Base-by-base conservation (phyloP, 106 monocot species). In the Triglochin maritima region DNA sequence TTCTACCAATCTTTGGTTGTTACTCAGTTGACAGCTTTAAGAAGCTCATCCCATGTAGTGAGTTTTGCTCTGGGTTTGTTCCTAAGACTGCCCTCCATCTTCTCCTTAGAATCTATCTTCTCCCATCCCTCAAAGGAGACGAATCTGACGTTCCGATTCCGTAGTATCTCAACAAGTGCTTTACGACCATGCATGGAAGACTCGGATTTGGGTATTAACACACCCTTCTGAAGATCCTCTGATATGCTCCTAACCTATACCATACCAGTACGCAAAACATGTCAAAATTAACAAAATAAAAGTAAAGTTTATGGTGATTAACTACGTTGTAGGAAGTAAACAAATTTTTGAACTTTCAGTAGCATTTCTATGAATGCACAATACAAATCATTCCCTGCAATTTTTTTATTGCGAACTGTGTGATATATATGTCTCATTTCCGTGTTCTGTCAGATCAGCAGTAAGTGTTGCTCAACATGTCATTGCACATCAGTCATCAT, bases 21-120 rank as follows among this genome's bases (percentile, higher is more conserved):
- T 29, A 29, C 29, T 29, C 29, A 29, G 53, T 74, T 79, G 16
- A 86, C 77, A 67, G 63, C 73, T 41, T 49, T 62, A n/a, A 89
- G 67, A 9, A 98, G 79, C 46, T 88, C 86, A 50, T 84, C 64
- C 98, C 86, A 84, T 16, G 82, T 55, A 15, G 80, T 80, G 8
- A 98, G 70, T 70, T 98, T 98, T 53, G 81, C 79, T 80, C 98
- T 98, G 17, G 88, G 88, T 64, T 83, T 92, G 71, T 80, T 83
- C 68, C 61, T 81, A 59, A 82, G 62, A 10, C 66, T 64, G 44
- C 98, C 98, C 49, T 63, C 60, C 44, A 65, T 56, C 77, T 70
- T 91, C 76, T 98, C 98, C 65, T 79, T 86, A 4, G 75, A 68
- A 79, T 98, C 92, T 60, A 98, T 92, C 72, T 76, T 88, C 62